Conservation (phyloP, 768 basidiomycete genomes). For the Tylopilus sp. region DNA sequence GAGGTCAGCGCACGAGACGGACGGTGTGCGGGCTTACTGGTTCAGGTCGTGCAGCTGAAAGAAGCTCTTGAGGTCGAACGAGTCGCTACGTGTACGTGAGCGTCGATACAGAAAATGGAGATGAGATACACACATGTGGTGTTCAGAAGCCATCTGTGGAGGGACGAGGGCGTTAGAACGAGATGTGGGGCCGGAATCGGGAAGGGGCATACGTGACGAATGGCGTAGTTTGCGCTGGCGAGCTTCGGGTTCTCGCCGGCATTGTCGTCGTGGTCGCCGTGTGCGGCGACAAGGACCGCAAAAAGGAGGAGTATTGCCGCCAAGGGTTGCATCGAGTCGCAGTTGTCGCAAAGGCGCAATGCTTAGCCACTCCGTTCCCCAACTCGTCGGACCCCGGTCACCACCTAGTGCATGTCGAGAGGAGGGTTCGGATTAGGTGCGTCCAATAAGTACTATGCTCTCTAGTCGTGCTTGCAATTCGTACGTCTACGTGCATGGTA, state of each 20-base stretch:
- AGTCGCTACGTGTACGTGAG: conserved; percentile 49
- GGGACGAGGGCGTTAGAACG: conserved; percentile 14
- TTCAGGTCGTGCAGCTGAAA: conserved; percentile 95
- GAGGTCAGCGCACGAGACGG: neutral
- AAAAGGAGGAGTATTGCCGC: conserved; percentile 41
- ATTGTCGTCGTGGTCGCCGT: conserved; percentile 58
- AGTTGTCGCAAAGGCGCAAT: neutral
- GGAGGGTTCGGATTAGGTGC: neutral
- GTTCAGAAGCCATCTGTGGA: conserved; percentile 80
- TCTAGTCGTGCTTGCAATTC: conserved; percentile 1
- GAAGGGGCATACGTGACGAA: conserved; percentile 71
- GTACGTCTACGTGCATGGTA: neutral
- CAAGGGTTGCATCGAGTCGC: conserved; percentile 44
- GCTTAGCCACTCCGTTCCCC: neutral
- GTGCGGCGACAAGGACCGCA: conserved; percentile 39
- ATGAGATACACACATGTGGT: conserved; percentile 63
- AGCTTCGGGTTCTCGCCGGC: conserved; percentile 58
- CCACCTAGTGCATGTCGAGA: neutral
- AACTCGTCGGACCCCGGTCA: conserved; percentile 20
- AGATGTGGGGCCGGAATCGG: conserved; percentile 4
- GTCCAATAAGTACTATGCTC: neutral
- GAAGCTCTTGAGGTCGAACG: conserved; percentile 84
- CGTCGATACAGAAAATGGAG: neutral
- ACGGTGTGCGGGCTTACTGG: conserved; percentile 40
- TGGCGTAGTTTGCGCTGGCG: conserved; percentile 58